Evolutionary conservation across 1,139 yeast genomes (phyloP), one percentile per base, ranked within the genome.

Genomic region (Saccharomyces uvarum): DNA sequence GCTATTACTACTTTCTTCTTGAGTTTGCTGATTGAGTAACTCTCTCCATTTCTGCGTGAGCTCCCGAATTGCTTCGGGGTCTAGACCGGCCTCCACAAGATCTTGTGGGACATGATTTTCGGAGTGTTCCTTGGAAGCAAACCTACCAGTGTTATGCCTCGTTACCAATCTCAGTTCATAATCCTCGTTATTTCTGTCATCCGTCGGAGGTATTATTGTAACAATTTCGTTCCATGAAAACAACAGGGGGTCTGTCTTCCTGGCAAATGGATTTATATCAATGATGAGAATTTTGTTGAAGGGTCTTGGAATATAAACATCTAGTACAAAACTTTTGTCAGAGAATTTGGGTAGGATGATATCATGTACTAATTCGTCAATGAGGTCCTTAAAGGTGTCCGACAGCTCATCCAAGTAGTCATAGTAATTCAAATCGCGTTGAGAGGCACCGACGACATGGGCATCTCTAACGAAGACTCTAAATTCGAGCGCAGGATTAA

Each of bases 61-160:
- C 55, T 85, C 89, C 21, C 79, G 80, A 80, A 86, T 81, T 1
- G 82, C 76, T 26, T 75, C 75, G 0, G 88, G 77, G 63, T 87
- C 83, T 59, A 81, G 67, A 29, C 88, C 77, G 0, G 97, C 97
- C 67, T 89, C 95, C 4, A 93, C 85, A 31, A 95, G 82, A 63
- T 93, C 99, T 53, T 81, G 76, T 0, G 99, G 99, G 2, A 93
- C 97, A 64, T 87, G 91, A 66, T 86, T 89, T 65, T 91, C 96
- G 2, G 95, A 82, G 66, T 88, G 93, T 54, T 89, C 96, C 61
- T 86, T 87, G 0, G 83, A 73, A 0, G 88, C 85, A 72, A 90
- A 88, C 32, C 93, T 75, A 0, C 88, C 86, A 28, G 86, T 76
- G 56, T 86, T 83, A 47, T 82, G 81, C 61, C 81, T 79, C 2